Percentiles rank a stretch among this genome's conserved stretches.
Conservation (phyloP, 2,329 filamentous ascomycete genomes). For the Aspergillus thermomutatus region DNA sequence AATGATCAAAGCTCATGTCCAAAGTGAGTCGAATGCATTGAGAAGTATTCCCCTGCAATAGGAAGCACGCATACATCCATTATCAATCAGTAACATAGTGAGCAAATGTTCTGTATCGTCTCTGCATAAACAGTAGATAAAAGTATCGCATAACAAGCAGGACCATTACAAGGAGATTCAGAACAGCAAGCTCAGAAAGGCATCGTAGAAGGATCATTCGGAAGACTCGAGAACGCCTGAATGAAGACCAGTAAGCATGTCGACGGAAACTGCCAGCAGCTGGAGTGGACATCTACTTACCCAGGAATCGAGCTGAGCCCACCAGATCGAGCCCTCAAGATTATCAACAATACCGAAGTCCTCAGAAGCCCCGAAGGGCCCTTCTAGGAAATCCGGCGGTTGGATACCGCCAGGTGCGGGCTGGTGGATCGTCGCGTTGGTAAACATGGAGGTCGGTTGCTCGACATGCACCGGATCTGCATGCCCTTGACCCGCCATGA, state of each 20-base stretch:
- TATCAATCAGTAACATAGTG: background rate
- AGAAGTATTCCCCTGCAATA: no score
- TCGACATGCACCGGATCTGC: background rate
- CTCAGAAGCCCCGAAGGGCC: slow-evolving; percentile 17
- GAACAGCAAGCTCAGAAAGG: slow-evolving; percentile 14
- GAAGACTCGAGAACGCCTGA: slow-evolving; percentile 34
- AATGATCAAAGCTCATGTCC: no score
- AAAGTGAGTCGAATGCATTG: no score
- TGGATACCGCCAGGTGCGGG: slow-evolving; percentile 17
- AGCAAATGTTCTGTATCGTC: background rate
- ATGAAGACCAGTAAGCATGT: slow-evolving; percentile 6
- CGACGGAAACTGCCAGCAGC: background rate
- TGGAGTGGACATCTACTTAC: slow-evolving; percentile 18
- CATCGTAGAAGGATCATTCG: slow-evolving; percentile 27
- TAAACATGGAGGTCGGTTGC: slow-evolving; percentile 8
- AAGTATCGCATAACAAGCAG: no score
- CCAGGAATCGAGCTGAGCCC: slow-evolving; percentile 39
- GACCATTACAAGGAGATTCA: background rate
- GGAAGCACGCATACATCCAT: background rate
- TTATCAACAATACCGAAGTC: slow-evolving; percentile 31
- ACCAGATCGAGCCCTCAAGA: slow-evolving; percentile 37
- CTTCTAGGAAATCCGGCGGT: slow-evolving; percentile 15
- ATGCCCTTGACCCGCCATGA: slow-evolving; percentile 4
- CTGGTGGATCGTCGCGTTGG: slow-evolving; percentile 14
- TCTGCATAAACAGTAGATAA: background rate